Percentiles rank a stretch among this genome's conserved stretches.
These are phyloP conservation scores for Neurospora sp. DNA, from an alignment of 2,329 filamentous ascomycete genomes.

Conservation along the genomic window DNA sequence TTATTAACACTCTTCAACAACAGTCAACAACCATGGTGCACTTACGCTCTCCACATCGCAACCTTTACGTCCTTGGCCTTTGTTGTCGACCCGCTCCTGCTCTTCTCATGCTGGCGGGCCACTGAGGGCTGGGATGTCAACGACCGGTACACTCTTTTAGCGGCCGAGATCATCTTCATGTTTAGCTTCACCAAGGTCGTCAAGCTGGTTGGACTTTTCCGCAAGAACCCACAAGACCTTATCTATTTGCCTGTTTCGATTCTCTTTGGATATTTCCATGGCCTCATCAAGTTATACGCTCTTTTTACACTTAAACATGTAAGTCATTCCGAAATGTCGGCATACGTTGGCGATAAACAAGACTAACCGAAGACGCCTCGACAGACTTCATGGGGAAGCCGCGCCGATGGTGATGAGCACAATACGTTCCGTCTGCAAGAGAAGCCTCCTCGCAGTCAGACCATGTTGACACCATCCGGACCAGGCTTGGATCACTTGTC, in stretches of 20 bases:
- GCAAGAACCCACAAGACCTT: slow-evolving; percentile 73
- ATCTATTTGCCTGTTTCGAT: slow-evolving; percentile 76
- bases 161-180: slow-evolving; percentile 61
- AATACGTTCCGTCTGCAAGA: slow-evolving; percentile 35
- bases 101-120: slow-evolving; percentile 60
- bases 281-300: slow-evolving; percentile 84
- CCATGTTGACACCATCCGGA: slow-evolving; percentile 25
- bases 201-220: slow-evolving; percentile 81
- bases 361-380: not conserved
- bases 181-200: slow-evolving; percentile 78
- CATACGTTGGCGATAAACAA: not conserved
- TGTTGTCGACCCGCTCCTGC: slow-evolving; percentile 62
- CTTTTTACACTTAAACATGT: slow-evolving; percentile 76
- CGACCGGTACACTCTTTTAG: slow-evolving; percentile 44
- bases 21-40: slow-evolving; percentile 87
- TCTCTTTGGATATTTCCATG: slow-evolving; percentile 86
- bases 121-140: slow-evolving; percentile 50
- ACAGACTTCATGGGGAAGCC: slow-evolving; percentile 91
- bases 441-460: slow-evolving; percentile 23
- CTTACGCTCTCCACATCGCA: slow-evolving; percentile 85
- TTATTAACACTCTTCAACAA: slow-evolving; percentile 6
- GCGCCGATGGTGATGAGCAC: slow-evolving; percentile 81
- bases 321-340: slow-evolving; percentile 27
- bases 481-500: slow-evolving; percentile 21
- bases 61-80: slow-evolving; percentile 87